Base-by-base conservation (phyloP, 352 stramenopile genomes). In the Globisporangium takayamanum region DNA sequence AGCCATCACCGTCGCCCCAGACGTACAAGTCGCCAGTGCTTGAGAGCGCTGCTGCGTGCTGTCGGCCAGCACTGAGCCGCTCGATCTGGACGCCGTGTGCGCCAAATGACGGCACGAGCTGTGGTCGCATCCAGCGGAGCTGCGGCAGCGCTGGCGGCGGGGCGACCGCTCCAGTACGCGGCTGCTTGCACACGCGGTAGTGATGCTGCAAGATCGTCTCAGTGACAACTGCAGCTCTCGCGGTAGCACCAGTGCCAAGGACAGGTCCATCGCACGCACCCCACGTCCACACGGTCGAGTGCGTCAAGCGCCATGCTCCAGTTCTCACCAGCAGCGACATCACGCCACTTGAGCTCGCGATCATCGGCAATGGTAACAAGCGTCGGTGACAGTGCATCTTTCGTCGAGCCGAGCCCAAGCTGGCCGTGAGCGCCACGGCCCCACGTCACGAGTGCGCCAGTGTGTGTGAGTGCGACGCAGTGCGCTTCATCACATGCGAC, bases 1-100 rank as follows among this genome's bases (percentile, higher is more conserved):
- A 48, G 0, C 51, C 56, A 8, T 59, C 33, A 4, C 50, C 41
- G 22, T 77, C 69, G 5, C 78, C 78, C 96, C 96, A 99, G 37
- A 95, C 79, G 64, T 96, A 98, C 1, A 98, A 64, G 66, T 96
- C 86, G 12, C 94, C 95, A 22, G 75, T 72, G 3, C 72, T 66
- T 12, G 90, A 97, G 22, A 98, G 68, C 5, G 86, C 93, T 0
- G 87, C 82, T 5, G 83, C 89, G 63, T 98, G 94, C 48, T 80
- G 84, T 41, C 76, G 61, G 2, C 96, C 96, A 44, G 94, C 94
- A 41, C 77, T 89, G 49, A 98, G 76, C 22, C 56, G 66, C 22
- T 46, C 55, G 42, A 90, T 84, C 5, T 55, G 45, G 8, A 70
- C 60, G 26, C 73, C 78, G 8, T 60, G 54, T 0, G 52, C 60